Base-by-base conservation (phyloP, 116 monocot species). In the Posidonia oceanica region DNA sequence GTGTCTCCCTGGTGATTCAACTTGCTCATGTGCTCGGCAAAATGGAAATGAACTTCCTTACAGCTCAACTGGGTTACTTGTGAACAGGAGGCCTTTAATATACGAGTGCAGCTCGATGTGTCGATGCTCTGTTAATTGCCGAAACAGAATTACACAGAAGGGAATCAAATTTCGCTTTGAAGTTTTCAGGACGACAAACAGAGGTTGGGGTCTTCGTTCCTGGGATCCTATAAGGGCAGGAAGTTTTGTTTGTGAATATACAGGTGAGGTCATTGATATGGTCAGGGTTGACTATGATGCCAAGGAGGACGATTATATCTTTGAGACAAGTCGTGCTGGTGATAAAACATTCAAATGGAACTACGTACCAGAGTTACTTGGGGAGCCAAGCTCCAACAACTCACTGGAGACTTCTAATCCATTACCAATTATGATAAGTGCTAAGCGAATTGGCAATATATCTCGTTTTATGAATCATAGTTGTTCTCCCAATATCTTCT, bases 391-490 rank as follows among this genome's bases (percentile, higher is more conserved):
- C 66, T 23, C 37, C 23, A 73, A 76, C 54, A 54, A 78, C 39
- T 66, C 67, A 53, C 75, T 1, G 7, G 82, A 82, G 52, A 69
- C 54, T 36, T 69, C 71, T 36, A 76, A 78, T 59, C 58, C 76
- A 4, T 59, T 85, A 3, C 79, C 88, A 16, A 60, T 93, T 2
- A 72, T 75, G 66, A 79, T 88, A 20, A 82, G 75, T 71, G 78
- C 88, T 12, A 86, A 79, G 77, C 77, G 75, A 36, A 74, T 82
- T 61, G 93, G 93, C 10, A 93, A 93, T 51, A 22, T 88, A 42
- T 78, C 93, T 51, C 86, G 93, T 5, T 92, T 92, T 69, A 92
- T 92, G 77, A 92, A 92, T 63, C 92, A 92, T 61, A 88, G 88
- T 70, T 92, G 92, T 70, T 82, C 82, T 14, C 86, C 92, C 4